phyloP scores from a whole-genome alignment of 202 grass and related monocot species.

The Brachypodium distachyon region DNA sequence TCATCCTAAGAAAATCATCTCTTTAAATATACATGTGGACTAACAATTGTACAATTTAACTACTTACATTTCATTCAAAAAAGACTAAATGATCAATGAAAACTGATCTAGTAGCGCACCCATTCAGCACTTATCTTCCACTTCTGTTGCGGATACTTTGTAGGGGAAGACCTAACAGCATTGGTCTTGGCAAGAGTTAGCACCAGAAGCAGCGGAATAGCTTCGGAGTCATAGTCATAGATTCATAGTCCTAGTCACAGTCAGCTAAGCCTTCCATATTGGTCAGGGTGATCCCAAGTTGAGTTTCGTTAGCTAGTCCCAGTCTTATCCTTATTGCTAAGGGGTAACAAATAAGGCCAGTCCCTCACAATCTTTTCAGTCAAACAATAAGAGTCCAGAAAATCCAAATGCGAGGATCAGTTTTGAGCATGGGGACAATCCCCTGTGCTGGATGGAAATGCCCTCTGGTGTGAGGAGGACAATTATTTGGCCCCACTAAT shows the following conservation, averaged over 20 bases:
- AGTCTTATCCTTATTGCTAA: background rate
- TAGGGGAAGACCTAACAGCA: background rate
- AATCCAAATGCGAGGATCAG: background rate
- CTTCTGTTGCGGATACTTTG: background rate
- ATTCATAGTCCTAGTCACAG: background rate
- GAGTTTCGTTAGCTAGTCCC: background rate
- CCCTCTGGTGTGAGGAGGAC: no score
- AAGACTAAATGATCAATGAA: background rate
- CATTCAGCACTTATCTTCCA: background rate
- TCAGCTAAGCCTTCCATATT: background rate
- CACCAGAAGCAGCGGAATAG: background rate
- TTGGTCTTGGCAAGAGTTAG: background rate
- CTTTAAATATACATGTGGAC: background rate
- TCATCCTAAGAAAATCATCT: constrained; percentile 7
- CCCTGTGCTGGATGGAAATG: background rate
- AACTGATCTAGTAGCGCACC: background rate
- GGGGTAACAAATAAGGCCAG: background rate
- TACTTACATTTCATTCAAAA: background rate
- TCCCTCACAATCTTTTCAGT: background rate
- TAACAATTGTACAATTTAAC: background rate
- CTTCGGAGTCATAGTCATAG: background rate
- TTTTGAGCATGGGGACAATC: background rate
- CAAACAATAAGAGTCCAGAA: background rate
- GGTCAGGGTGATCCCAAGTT: background rate
- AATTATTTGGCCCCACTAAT: background rate